Percentiles rank a stretch among this genome's conserved stretches.
phyloP scores from a whole-genome alignment of 2,329 filamentous ascomycete species.

The Fusarium annulatum region DNA sequence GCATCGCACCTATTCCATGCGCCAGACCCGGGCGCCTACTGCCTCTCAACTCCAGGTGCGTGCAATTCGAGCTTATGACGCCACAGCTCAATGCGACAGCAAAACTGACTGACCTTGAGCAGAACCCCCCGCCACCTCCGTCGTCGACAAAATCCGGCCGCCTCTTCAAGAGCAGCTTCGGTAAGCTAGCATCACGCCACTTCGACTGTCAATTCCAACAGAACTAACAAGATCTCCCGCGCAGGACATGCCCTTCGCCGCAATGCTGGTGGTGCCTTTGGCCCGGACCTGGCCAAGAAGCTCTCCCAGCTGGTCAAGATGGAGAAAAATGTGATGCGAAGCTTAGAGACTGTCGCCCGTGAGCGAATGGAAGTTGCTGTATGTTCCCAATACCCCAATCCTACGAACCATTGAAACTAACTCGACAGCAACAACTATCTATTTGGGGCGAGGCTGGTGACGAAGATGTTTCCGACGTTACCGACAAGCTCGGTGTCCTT shows the following conservation, averaged over 20 bases:
- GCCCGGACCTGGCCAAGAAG: constrained; percentile 94
- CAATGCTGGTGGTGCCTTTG: constrained; percentile 80
- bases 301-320: constrained; percentile 98
- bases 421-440: constrained; percentile 90
- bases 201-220: background rate
- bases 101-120: constrained; percentile 14
- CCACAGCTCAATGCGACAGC: background rate
- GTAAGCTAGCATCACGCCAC: constrained; percentile 63
- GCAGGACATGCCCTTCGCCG: constrained; percentile 75
- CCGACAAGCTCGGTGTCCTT: constrained; percentile 96
- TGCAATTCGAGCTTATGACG: background rate
- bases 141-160: constrained; percentile 92
- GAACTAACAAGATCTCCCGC: constrained; percentile 14
- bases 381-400: constrained; percentile 56
- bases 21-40: constrained; percentile 94
- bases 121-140: constrained; percentile 93
- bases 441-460: constrained; percentile 96
- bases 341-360: constrained; percentile 91
- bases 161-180: constrained; percentile 86
- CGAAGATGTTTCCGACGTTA: constrained; percentile 98
- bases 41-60: constrained; percentile 78
- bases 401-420: constrained; percentile 12
- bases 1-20: constrained; percentile 99
- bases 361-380: constrained; percentile 99
- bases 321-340: constrained; percentile 99